Conservation (phyloP, 2,329 filamentous ascomycete genomes). For the Blastomyces percursus region DNA sequence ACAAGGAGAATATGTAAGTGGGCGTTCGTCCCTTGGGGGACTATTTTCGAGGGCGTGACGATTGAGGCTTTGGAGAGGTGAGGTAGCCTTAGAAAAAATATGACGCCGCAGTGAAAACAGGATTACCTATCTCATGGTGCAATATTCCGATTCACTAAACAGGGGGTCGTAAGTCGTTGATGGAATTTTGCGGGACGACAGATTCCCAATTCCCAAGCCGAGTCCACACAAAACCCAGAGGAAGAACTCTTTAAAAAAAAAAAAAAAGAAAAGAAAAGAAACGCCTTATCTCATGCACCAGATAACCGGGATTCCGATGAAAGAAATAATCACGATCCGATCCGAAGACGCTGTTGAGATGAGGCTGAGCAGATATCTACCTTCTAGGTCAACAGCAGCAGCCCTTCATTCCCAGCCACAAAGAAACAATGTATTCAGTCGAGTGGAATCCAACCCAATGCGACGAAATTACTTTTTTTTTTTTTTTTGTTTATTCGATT, state of each 20-base stretch:
- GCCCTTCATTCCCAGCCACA: neutral
- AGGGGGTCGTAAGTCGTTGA: neutral
- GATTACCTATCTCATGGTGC: conserved; percentile 2
- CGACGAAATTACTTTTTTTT: neutral
- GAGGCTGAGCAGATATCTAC: neutral
- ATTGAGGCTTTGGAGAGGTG: conserved; percentile 4
- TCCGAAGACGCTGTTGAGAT: no score
- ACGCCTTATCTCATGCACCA: conserved; percentile 4
- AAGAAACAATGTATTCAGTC: neutral
- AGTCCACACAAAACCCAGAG: neutral
- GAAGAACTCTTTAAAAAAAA: no score
- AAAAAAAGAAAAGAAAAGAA: no score
- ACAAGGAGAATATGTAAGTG: neutral
- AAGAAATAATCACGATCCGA: neutral
- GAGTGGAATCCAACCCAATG: neutral
- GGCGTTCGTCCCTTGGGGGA: conserved; percentile 13
- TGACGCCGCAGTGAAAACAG: neutral
- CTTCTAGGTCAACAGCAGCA: neutral
- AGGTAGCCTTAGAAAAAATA: conserved; percentile 3
- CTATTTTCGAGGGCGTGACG: conserved; percentile 13
- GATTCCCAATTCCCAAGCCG: neutral
- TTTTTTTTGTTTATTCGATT: neutral
- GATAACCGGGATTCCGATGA: neutral
- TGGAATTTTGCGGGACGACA: neutral
- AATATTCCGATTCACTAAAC: neutral